Conservation (phyloP, 1,284 basidiomycete genomes). For the Pyrrhoderma noxium region DNA sequence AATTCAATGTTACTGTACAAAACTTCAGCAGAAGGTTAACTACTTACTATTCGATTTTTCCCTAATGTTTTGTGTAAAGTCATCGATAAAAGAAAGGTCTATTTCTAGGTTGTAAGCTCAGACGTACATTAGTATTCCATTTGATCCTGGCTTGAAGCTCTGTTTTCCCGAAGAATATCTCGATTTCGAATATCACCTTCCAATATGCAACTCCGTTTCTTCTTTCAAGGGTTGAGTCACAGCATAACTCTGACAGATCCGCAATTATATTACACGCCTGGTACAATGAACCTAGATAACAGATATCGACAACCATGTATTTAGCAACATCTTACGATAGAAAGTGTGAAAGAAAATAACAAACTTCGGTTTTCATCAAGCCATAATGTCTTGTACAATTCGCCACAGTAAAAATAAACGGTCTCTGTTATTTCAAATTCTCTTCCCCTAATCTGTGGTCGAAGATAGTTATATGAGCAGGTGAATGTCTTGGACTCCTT, state of each 20-base stretch:
- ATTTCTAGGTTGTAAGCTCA: no score
- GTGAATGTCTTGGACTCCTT: not conserved
- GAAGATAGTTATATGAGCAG: not conserved
- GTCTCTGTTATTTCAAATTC: not conserved
- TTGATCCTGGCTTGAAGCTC: conserved; percentile 75
- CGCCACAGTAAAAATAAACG: conserved; percentile 4
- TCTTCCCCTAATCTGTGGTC: not conserved
- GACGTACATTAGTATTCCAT: conserved; percentile 65
- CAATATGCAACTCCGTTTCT: conserved; percentile 58
- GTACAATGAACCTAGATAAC: conserved; percentile 22
- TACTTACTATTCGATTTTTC: not conserved
- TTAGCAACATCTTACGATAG: conserved; percentile 36
- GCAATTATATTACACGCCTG: conserved; percentile 69
- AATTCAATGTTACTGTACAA: no score
- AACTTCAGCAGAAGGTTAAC: no score
- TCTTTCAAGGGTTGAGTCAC: conserved; percentile 43
- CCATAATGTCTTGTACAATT: conserved; percentile 6
- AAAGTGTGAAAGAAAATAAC: not conserved
- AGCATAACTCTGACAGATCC: conserved; percentile 57
- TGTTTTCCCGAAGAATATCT: conserved; percentile 72
- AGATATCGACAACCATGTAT: conserved; percentile 33
- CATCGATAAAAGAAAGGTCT: no score
- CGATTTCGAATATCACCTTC: conserved; percentile 73
- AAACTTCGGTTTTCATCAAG: conserved; percentile 12
- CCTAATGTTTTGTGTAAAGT: no score